Base-by-base conservation (phyloP, 2,329 filamentous ascomycete species). In the Trichoderma sp. region DNA sequence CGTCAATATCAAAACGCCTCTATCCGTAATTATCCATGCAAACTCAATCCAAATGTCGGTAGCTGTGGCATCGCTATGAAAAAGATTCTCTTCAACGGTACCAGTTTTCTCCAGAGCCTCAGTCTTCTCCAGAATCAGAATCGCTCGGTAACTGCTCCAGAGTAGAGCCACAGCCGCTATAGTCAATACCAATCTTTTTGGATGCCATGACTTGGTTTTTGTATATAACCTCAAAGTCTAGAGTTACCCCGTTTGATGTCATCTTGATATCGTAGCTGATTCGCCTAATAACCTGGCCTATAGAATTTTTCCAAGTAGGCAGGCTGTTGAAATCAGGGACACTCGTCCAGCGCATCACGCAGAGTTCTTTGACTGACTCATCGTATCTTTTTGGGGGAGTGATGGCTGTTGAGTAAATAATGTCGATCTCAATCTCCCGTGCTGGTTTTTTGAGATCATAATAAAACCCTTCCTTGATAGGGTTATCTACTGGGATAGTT, bases 211-310 rank as follows among this genome's bases (percentile, higher is more conserved):
- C 34, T 4, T 25, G 5, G 1, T n/a, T 19, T 2, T 71, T 37
- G 42, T 67, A 52, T 9, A 69, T 22, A 27, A 70, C 32, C n/a
- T 70, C 57, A 17, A 71, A 71, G 8, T 71, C 70, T 2, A 71
- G 29, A 10, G 69, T 68, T 12, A 60, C 64, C 0, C 70, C 70
- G 9, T 70, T 66, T 4, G 69, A 48, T 6, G 35, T 39, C 70
- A 70, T 70, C 32, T 32, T 53, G 2, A 70, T 10, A 4, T 70
- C 69, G 7, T 45, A 70, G 17, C 4, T 6, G 4, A 71, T 3
- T 0, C 39, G 45, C 4, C 56, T 58, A 13, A 66, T 53, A 4
- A 13, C 17, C 5, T 37, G 4, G 0, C 57, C 67, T 34, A 42
- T 52, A 1, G 17, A 2, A 12, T 71, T 69, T 1, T 9, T 42